phyloP scores from a whole-genome alignment of 495 filamentous ascomycete genomes.

The Penicillium angulare region DNA sequence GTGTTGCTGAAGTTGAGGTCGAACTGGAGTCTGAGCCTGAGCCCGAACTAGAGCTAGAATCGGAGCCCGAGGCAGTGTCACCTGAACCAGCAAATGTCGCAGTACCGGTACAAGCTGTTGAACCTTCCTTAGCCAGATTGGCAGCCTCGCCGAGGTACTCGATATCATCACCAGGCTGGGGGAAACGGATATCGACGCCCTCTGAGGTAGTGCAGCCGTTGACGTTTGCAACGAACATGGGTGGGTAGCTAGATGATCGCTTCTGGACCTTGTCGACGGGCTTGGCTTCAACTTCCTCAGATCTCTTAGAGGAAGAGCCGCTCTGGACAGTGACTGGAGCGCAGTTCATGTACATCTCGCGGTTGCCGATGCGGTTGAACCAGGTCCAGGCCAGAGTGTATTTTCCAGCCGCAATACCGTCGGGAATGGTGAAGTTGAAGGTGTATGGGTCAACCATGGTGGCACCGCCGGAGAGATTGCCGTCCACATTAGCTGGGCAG shows the following conservation, averaged over 20 bases:
- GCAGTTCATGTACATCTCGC: conserved; percentile 97
- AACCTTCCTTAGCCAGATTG: conserved; percentile 29
- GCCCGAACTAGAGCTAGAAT: conserved; percentile 13
- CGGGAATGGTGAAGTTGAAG: conserved; percentile 49
- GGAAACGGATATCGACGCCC: conserved; percentile 60
- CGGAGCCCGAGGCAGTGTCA: conserved; percentile 1
- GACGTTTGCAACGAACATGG: conserved; percentile 81
- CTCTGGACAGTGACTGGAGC: conserved; percentile 61
- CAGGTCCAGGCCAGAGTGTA: conserved; percentile 85
- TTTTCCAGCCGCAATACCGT: conserved; percentile 39
- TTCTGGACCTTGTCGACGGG: conserved; percentile 40
- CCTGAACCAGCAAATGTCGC: conserved; percentile 30
- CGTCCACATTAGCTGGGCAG: conserved; percentile 60
- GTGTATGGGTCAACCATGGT: conserved; percentile 17
- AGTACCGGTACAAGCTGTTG: conserved; percentile 32
- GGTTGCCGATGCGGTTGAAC: conserved; percentile 85
- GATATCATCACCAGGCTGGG: conserved; percentile 69
- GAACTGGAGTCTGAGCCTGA: conserved; percentile 9
- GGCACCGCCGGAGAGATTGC: conserved; percentile 32
- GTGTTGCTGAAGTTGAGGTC: conserved; percentile 9
- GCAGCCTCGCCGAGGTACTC: conserved; percentile 21
- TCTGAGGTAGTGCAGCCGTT: conserved; percentile 60
- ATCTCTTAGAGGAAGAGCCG: conserved; percentile 47
- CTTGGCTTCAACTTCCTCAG: conserved; percentile 25
- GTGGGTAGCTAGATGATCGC: conserved; percentile 55